Evolutionary conservation across 805 yeast genomes (phyloP), one percentile per base, ranked within the genome.

Genomic region (Pichia pseudocactophila): DNA sequence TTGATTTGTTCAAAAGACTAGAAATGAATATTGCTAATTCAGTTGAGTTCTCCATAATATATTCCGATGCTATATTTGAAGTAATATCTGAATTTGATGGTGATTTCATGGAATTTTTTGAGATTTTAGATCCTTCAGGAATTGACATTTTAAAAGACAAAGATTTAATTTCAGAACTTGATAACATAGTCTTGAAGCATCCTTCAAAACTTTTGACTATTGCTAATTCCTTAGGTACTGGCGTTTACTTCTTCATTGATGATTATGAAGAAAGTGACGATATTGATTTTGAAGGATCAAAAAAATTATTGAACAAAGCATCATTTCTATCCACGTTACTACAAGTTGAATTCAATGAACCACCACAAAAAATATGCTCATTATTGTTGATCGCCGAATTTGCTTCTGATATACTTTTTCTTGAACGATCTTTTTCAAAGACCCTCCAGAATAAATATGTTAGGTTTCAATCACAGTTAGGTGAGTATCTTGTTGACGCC

Each of bases 321-420:
- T 6, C 28, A 3, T 47, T 51, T 18, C 38, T 43, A 27, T 25
- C 41, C 5, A 9, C 16, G 46, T 11, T 2, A 50, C 2, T 20
- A 20, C 4, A 25, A 28, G 4, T 15, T 43, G 8, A 32, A 35
- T 2, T 43, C 12, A n/a, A 16, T 7, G 32, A 37, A 9, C 25
- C 50, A 10, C 35, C 39, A 17, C 41, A 61, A 15, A 37, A 68
- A n/a, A 54, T 65, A 3, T 39, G 69, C 28, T 30, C 64, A 3
- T 52, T 61, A 7, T 73, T 70, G 44, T 44, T 68, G 3, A 60
- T 63, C 0, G 45, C 50, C 13, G 77, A 73, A 46, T 64, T 54
- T 45, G 61, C 44, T 2, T 35, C 42, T 6, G 50, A 50, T 38
- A 15, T 43, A 7, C 19, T 49, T 6, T 40, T 45, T 30, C 20